Evolutionary conservation across 768 basidiomycete genomes (phyloP).

Genomic region (Agaricus blazei): DNA sequence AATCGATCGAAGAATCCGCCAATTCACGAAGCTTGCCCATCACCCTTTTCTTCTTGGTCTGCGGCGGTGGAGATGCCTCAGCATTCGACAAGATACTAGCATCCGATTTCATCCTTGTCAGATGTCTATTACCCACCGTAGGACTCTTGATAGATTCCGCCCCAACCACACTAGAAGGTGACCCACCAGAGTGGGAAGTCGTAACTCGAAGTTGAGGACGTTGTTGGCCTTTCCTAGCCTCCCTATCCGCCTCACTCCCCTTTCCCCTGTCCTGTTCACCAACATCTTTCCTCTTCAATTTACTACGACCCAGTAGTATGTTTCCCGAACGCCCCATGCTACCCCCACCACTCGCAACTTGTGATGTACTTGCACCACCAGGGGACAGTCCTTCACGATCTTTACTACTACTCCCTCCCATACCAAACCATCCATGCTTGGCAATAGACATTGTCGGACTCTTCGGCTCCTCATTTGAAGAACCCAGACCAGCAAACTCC

Average conservation of each 20-base stretch:
- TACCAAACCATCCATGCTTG: background rate
- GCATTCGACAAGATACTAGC: slow-evolving; percentile 7
- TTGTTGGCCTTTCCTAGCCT: slow-evolving; percentile 12
- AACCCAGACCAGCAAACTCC: slow-evolving; percentile 7
- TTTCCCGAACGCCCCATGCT: slow-evolving; percentile 9
- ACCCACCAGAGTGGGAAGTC: slow-evolving; percentile 13
- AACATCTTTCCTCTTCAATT: slow-evolving; percentile 16
- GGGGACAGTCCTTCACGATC: slow-evolving; percentile 1
- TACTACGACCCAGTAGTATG: slow-evolving; percentile 7
- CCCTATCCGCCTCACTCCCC: slow-evolving; percentile 18
- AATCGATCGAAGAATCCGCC: slow-evolving; percentile 21
- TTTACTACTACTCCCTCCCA: slow-evolving; percentile 8
- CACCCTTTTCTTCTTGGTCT: slow-evolving; percentile 23
- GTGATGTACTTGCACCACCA: background rate
- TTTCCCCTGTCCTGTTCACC: slow-evolving; percentile 15
- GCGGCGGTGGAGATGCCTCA: slow-evolving; percentile 9
- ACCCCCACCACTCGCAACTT: background rate
- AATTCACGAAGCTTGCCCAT: slow-evolving; percentile 22
- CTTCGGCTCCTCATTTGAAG: background rate
- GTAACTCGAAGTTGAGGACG: slow-evolving; percentile 28
- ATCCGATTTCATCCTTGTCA: slow-evolving; percentile 8
- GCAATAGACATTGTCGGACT: background rate
- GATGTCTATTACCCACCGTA: background rate
- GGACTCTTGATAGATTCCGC: slow-evolving; percentile 4
- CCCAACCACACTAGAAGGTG: background rate